A percentile compares a stretch with the other conserved stretches of the same genome.
These are phyloP conservation scores for Aspergillus diversus DNA, from an alignment of 495 filamentous ascomycete genomes.

Conservation along the genomic window DNA sequence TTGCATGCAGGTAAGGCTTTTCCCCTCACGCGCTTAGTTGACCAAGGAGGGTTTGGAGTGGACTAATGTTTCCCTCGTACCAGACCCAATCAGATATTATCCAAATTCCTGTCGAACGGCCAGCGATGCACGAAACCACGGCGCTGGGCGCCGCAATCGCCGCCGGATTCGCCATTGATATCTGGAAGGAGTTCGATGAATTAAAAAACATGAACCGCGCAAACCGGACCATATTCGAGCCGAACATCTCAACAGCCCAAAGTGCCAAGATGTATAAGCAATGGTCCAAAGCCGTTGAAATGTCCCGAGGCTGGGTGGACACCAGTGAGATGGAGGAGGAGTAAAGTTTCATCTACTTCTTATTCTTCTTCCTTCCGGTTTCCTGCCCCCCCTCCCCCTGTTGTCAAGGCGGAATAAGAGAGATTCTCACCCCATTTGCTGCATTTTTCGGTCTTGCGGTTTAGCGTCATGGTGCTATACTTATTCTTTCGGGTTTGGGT, in stretches of 20 bases:
- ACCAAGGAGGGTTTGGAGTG: not conserved
- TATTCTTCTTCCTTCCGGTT: constrained; percentile 10
- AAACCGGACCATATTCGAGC: constrained; percentile 74
- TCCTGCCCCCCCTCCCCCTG: not conserved
- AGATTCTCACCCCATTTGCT: constrained; percentile 4
- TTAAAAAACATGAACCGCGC: constrained; percentile 76
- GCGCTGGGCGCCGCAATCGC: constrained; percentile 93
- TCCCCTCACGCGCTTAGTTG: not conserved
- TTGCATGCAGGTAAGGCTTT: constrained; percentile 78
- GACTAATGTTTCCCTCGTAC: constrained; percentile 21
- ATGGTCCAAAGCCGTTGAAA: constrained; percentile 88
- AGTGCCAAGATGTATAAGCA: constrained; percentile 71
- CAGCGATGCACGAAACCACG: constrained; percentile 91
- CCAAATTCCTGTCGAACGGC: constrained; percentile 84
- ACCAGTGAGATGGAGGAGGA: constrained; percentile 47
- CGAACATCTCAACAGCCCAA: constrained; percentile 61
- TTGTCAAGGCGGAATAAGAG: not conserved
- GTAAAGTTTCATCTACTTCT: constrained; percentile 21
- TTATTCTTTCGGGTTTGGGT: constrained; percentile 2
- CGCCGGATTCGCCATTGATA: constrained; percentile 81
- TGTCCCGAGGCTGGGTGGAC: constrained; percentile 83
- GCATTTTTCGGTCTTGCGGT: constrained; percentile 3
- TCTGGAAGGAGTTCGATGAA: constrained; percentile 82
- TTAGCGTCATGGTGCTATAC: constrained; percentile 8
- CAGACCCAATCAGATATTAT: constrained; percentile 90